Base-by-base conservation (phyloP, 2,329 filamentous ascomycete species). In the Drechslera avenae region DNA sequence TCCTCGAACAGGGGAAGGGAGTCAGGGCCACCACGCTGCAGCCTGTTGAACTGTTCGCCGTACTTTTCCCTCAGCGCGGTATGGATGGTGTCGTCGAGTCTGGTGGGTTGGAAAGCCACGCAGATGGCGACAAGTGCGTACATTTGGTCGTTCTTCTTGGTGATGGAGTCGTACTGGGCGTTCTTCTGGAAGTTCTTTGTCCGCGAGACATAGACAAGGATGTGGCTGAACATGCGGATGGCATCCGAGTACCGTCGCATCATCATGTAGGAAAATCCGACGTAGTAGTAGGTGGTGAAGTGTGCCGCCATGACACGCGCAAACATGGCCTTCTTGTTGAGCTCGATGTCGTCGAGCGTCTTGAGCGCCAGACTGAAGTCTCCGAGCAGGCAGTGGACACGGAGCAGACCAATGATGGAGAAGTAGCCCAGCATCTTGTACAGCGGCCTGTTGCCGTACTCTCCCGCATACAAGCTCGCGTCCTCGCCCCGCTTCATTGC, bases 131-230 rank as follows among this genome's bases (percentile, higher is more conserved):
- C 95, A 64, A 99, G 85, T 32, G 94, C 94, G 76, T 97, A 97
- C 93, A 99, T 97, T 83, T 99, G 94, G 77, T 99, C 94, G 78
- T 96, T 97, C 87, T 97, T 97, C 89, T 99, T 99, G 70, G 90
- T 92, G 78, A 97, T 97, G 59, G 91, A 95, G 77, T 99, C 94
- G 81, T 96, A 97, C 80, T 96, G 89, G 21, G 90, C 89, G 76
- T 92, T 96, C 87, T 97, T 99, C 80, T 99, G 94, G 86, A 97
- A 97, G 84, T 97, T 97, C 89, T 99, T 99, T 73, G 94, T 99
- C 70, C 94, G 85, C 65, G 91, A 96, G 63, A 99, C 92, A 79
- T 97, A 99, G 79, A 99, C 89, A 68, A 99, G 86, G 77, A 99
- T 99, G 84, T 99, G 94, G 83, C 90, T 96, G 86, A 99, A 99